These are phyloP conservation scores for Naganishia randhawae DNA, from an alignment of 768 basidiomycete genomes.

Conservation along the genomic window DNA sequence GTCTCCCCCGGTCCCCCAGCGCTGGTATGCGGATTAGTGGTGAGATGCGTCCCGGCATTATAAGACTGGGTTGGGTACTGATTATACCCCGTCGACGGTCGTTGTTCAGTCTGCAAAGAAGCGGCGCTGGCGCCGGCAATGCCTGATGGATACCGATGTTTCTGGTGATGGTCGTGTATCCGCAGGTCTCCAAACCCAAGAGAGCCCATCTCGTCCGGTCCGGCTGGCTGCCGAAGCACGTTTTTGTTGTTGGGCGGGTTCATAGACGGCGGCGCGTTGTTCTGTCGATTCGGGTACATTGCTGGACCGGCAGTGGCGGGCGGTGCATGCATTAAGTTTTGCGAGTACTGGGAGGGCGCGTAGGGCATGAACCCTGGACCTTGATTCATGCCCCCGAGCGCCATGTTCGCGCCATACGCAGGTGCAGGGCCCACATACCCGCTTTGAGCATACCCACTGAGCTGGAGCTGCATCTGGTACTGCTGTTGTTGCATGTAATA, in stretches of 20 bases:
- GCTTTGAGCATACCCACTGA: slow-evolving; percentile 16
- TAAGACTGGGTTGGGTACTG: not conserved
- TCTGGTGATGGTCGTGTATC: not conserved
- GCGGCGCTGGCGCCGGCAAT: too few species aligned
- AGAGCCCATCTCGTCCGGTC: slow-evolving; percentile 13
- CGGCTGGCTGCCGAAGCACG: slow-evolving; percentile 9
- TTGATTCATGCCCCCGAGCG: slow-evolving; percentile 4
- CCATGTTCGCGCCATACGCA: not conserved
- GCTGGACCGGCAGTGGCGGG: not conserved
- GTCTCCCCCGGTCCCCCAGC: not conserved
- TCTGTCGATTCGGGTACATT: not conserved
- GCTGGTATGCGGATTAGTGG: not conserved
- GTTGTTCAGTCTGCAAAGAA: not conserved
- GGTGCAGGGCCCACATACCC: slow-evolving; percentile 9
- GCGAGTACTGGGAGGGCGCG: not conserved
- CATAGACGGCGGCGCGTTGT: not conserved
- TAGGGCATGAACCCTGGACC: not conserved
- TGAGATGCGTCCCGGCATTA: too few species aligned
- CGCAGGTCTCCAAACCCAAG: slow-evolving; percentile 9
- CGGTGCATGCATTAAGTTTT: not conserved
- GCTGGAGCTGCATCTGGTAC: slow-evolving; percentile 17
- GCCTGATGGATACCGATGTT: not conserved
- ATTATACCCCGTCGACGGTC: not conserved
- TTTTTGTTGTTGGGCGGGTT: not conserved
- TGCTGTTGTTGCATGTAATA: slow-evolving; percentile 21